Conservation (phyloP, 164 flowering plant genomes). For the Aristolochia contorta region DNA sequence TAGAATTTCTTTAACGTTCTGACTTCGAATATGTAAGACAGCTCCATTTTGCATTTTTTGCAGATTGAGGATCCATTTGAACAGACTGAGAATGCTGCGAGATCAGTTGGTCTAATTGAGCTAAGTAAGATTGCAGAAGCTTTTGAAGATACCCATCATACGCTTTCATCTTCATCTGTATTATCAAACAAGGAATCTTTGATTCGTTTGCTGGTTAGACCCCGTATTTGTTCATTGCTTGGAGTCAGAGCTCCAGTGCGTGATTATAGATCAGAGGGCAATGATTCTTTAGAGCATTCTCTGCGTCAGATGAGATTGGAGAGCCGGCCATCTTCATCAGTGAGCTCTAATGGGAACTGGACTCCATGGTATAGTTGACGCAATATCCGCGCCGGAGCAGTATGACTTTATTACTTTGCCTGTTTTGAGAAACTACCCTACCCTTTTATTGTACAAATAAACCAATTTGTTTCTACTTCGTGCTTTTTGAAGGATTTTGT, state of each 20-base stretch:
- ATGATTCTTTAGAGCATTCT: background rate
- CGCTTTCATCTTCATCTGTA: constrained; percentile 16
- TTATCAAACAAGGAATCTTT: constrained; percentile 19
- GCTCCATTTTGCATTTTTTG: too few relatives aligned
- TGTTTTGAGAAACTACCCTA: too few relatives aligned
- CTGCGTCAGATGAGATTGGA: background rate
- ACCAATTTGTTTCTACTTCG: too few relatives aligned
- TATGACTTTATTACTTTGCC: too few relatives aligned
- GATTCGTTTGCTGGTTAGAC: constrained; percentile 30
- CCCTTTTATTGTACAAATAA: too few relatives aligned
- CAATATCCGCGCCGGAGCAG: too few relatives aligned
- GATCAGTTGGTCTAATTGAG: constrained; percentile 44
- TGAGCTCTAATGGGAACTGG: too few relatives aligned
- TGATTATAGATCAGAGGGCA: background rate
- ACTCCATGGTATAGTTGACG: too few relatives aligned
- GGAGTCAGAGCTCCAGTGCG: constrained; percentile 5
- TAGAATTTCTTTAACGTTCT: too few relatives aligned
- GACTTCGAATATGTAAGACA: too few relatives aligned
- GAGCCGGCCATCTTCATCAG: too few relatives aligned
- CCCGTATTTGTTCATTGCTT: constrained; percentile 13
- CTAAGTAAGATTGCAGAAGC: constrained; percentile 40
- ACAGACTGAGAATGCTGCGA: constrained; percentile 62
- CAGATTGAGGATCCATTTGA: constrained; percentile 91
- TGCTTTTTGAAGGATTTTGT: too few relatives aligned
- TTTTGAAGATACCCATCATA: constrained; percentile 22